These are phyloP conservation scores for Tubosaeta sp. DNA, from an alignment of 768 basidiomycete species.

Conservation along the genomic window DNA sequence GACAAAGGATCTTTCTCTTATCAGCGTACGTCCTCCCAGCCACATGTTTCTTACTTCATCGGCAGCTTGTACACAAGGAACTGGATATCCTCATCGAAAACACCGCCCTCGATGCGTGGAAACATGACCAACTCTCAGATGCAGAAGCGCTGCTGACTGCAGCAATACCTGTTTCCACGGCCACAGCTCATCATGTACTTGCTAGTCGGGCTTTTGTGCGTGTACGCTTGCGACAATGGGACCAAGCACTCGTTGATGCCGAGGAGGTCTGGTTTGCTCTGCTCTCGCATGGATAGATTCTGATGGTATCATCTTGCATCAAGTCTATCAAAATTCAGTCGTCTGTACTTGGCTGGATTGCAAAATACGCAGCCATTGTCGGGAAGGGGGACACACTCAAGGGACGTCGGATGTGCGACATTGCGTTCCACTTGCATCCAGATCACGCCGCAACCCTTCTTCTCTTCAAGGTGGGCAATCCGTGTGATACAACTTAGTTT, in stretches of 20 bases:
- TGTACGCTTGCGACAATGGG: not conserved
- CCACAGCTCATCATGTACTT: not conserved
- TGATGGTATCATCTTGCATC: not conserved
- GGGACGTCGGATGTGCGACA: not conserved
- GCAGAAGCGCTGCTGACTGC: not conserved
- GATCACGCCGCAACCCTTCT: not conserved
- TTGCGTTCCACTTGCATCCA: not conserved
- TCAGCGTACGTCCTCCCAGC: not conserved
- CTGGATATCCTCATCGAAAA: not conserved
- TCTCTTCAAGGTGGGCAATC: not conserved
- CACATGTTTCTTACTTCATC: not conserved
- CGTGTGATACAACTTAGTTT: not conserved
- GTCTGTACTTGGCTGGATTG: not conserved
- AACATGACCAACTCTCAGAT: not conserved
- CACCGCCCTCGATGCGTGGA: not conserved
- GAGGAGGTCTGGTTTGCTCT: not conserved
- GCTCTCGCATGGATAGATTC: not conserved
- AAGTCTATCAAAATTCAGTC: not conserved
- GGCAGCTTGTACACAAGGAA: not conserved
- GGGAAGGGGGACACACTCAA: not conserved
- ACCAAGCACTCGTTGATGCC: not conserved
- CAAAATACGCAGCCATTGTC: not conserved
- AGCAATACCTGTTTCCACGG: not conserved
- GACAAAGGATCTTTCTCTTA: not conserved
- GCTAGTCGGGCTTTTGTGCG: not conserved